Percentiles rank a stretch among this genome's conserved stretches.
phyloP scores from a whole-genome alignment of 345 rosid genomes.

The Clausena lansium region DNA sequence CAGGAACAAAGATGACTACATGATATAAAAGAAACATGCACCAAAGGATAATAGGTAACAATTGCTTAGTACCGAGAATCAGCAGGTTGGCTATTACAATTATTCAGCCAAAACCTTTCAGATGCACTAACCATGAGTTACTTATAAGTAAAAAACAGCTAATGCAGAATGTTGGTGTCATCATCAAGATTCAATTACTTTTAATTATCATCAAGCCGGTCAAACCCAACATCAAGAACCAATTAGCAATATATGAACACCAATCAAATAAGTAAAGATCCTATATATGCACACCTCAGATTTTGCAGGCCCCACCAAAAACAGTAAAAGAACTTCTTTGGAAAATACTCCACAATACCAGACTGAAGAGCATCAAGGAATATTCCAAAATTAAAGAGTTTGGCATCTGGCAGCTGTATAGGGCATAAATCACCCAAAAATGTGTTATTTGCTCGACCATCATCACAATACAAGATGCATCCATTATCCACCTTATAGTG shows the following conservation, averaged over 20 bases:
- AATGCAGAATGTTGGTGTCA: not conserved
- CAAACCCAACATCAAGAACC: not conserved
- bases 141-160: not conserved
- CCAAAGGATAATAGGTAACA: not conserved
- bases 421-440: constrained; percentile 50
- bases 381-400: constrained; percentile 64
- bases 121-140: not conserved
- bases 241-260: not conserved
- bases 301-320: constrained; percentile 85
- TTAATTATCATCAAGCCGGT: not conserved
- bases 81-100: not conserved
- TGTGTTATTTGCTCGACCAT: not conserved
- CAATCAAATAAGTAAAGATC: not conserved
- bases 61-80: not conserved
- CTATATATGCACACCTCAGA: constrained; percentile 47
- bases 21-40: not conserved
- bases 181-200: no score
- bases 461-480: constrained; percentile 57
- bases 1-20: not conserved
- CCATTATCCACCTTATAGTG: constrained; percentile 37
- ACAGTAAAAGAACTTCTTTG: constrained; percentile 66
- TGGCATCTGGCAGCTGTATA: constrained; percentile 40
- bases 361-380: constrained; percentile 52
- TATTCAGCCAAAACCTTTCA: not conserved
- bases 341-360: constrained; percentile 64